Evolutionary conservation across 306 rosid genomes (phyloP).

Genomic region (Rubus idaeus): DNA sequence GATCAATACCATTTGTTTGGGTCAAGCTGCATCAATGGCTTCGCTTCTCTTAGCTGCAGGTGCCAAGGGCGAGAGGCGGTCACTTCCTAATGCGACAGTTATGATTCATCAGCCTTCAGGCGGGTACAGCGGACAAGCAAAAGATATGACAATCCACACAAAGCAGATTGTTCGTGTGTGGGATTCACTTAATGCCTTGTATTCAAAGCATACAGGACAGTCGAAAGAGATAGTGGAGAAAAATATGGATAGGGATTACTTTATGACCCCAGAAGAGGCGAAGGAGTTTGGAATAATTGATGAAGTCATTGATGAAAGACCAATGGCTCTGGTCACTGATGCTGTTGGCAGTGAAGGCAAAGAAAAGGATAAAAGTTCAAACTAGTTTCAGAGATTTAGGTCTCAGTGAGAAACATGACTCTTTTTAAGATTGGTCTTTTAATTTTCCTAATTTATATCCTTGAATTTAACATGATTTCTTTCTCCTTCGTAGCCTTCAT

Average conservation of each 20-base stretch:
- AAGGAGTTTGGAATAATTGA: conserved; percentile 89
- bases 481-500: not conserved
- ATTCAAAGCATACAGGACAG: conserved; percentile 78
- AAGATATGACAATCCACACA: conserved; percentile 83
- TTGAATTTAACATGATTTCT: conserved; percentile 10
- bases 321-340: conserved; percentile 78
- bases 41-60: conserved; percentile 95
- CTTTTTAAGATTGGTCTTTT: not conserved
- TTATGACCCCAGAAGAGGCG: conserved; percentile 87
- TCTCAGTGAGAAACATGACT: conserved; percentile 20
- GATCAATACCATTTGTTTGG: conserved; percentile 78
- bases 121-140: conserved; percentile 95
- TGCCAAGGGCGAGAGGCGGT: conserved; percentile 84
- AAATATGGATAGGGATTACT: conserved; percentile 88
- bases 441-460: not conserved
- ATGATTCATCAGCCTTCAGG: conserved; percentile 99
- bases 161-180: conserved; percentile 85
- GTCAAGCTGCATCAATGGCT: conserved; percentile 98
- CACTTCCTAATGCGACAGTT: conserved; percentile 86
- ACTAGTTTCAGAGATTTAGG: conserved; percentile 49
- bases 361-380: conserved; percentile 51
- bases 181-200: conserved; percentile 76
- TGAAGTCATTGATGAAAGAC: conserved; percentile 92
- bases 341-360: conserved; percentile 67
- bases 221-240: conserved; percentile 51